Evolutionary conservation across 805 yeast species (phyloP), one percentile per base, ranked within the genome.

Genomic region (Starmerella stigmatis): DNA sequence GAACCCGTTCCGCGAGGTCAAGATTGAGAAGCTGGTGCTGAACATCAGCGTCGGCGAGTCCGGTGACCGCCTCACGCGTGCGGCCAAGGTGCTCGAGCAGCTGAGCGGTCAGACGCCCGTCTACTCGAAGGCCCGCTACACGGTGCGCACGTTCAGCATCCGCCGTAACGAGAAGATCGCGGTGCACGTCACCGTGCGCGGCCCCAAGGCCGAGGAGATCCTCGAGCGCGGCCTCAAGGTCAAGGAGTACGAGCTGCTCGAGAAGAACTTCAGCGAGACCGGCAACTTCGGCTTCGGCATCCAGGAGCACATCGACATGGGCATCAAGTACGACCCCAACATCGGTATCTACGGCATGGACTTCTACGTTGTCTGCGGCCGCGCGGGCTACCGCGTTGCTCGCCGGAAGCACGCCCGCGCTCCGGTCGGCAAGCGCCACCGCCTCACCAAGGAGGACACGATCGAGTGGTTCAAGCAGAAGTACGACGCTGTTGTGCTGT

Each of bases 211-310:
- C 63, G 95, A 86, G 79, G 98, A 92, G 79, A 92, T 92, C 75
- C 79, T 92, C 70, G 98, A 92, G 81, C 85, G 98, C 76, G 98
- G 98, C 71, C 80, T 92, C 67, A 92, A 92, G 80, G 98, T 92
- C 71, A 92, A 89, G 80, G 98, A 92, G 79, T 92, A 86, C 78
- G 97, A 92, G 78, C 83, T 92, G 70, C 79, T 75, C 70, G 74
- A 73, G 69, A 85, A 74, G 73, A 92, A 92, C 94, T 92, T 92
- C 80, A 85, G 96, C 66, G 86, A 78, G 65, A 89, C 97, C 67
- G 98, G 98, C 77, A 92, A 92, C 96, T 92, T 92, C 67, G 98
- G 98, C 79, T 92, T 92, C 81, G 98, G 98, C 82, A 81, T 92
- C 70, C 82, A 84, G 64, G 98, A 92, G 80, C 98, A 92, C 81